A percentile compares a stretch with the other conserved stretches of the same genome.
Evolutionary conservation across 495 filamentous ascomycete genomes (phyloP).

Genomic region (Xylaria flabelliformis): DNA sequence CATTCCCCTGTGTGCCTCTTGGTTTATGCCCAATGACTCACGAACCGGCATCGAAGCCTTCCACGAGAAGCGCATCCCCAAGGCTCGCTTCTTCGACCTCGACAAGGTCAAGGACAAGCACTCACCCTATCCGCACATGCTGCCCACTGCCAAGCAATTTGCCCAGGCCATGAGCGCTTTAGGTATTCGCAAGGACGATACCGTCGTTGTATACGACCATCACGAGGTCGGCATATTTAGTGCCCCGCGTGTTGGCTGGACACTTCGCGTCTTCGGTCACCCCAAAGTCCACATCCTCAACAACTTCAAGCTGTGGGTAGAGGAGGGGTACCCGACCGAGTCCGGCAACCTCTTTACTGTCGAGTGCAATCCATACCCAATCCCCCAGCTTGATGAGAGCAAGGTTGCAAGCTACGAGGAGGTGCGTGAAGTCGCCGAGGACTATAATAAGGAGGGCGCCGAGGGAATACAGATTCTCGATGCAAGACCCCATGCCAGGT

Average conservation of each 20-base stretch:
- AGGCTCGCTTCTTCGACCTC: slow-evolving; percentile 94
- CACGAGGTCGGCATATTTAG: slow-evolving; percentile 90
- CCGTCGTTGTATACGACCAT: slow-evolving; percentile 90
- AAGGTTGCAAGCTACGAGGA: slow-evolving; percentile 72
- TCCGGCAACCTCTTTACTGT: slow-evolving; percentile 71
- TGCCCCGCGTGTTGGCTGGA: slow-evolving; percentile 93
- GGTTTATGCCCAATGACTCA: slow-evolving; percentile 92
- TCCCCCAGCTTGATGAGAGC: slow-evolving; percentile 55
- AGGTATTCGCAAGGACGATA: slow-evolving; percentile 85
- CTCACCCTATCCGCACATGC: slow-evolving; percentile 96
- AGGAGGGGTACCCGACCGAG: slow-evolving; percentile 80
- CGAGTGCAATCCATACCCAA: slow-evolving; percentile 62
- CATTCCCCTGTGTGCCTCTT: slow-evolving; percentile 87
- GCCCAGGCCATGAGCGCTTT: slow-evolving; percentile 85
- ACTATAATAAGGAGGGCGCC: slow-evolving; percentile 77
- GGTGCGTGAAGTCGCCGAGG: slow-evolving; percentile 75
- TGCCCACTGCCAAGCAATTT: slow-evolving; percentile 80
- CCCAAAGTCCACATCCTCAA: slow-evolving; percentile 88
- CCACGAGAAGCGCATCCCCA: slow-evolving; percentile 77
- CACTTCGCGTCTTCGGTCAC: slow-evolving; percentile 87
- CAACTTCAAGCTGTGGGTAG: slow-evolving; percentile 91
- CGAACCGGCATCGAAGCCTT: slow-evolving; percentile 81
- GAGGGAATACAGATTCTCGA: slow-evolving; percentile 89
- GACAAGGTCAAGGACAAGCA: slow-evolving; percentile 86
- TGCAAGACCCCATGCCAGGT: slow-evolving; percentile 80